Percentiles rank a stretch among this genome's conserved stretches.
Evolutionary conservation across 2,329 filamentous ascomycete genomes (phyloP).

Genomic region (Trichoderma asperellum): DNA sequence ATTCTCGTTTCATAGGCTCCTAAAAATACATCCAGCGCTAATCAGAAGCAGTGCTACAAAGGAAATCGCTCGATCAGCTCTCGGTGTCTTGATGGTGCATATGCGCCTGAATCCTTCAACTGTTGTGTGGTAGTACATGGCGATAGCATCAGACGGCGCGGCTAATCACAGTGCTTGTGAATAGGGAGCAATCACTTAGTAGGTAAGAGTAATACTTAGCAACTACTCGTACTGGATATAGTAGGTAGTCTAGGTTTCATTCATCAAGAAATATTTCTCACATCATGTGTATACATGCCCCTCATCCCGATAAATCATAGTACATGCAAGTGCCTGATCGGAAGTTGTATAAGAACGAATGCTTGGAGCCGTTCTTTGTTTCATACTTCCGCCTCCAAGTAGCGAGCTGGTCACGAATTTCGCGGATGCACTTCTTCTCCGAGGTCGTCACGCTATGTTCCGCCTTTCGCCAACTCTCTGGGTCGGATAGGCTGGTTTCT

Average conservation of each 20-base stretch:
- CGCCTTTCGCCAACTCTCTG: slow-evolving; percentile 80
- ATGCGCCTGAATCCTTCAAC: background rate
- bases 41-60: background rate
- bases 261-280: background rate
- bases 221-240: background rate
- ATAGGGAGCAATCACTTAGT: background rate
- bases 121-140: background rate
- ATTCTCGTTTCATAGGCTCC: background rate
- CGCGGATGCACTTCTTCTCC: slow-evolving; percentile 80
- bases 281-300: background rate
- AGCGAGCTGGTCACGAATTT: slow-evolving; percentile 77
- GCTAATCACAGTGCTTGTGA: background rate
- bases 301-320: slow-evolving; percentile 70
- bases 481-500: slow-evolving; percentile 74
- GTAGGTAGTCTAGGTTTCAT: background rate
- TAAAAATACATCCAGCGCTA: background rate
- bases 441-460: slow-evolving; percentile 77
- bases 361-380: slow-evolving; percentile 59
- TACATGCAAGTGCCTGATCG: slow-evolving; percentile 81
- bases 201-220: background rate
- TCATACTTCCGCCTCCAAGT: slow-evolving; percentile 64
- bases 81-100: background rate
- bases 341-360: slow-evolving; percentile 92
- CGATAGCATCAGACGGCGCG: background rate
- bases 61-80: background rate